Evolutionary conservation across 129 eudicot genomes (phyloP).

Genomic region (Pulicaria dysenterica): DNA sequence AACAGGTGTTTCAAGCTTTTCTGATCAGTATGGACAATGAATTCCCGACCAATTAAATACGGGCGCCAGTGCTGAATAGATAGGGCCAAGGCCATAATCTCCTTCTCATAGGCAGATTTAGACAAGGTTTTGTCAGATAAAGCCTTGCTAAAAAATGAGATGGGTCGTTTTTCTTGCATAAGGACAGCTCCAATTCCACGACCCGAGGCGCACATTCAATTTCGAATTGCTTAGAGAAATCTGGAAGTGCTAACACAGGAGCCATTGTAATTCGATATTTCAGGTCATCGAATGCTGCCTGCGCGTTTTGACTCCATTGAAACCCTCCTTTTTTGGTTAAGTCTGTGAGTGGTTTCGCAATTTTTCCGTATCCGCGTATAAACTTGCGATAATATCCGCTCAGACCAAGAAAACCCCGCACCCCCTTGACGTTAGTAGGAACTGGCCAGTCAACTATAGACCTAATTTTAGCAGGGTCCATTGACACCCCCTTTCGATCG

Average conservation of each 20-base stretch:
- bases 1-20: background rate
- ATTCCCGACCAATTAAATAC: background rate
- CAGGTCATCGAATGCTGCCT: background rate
- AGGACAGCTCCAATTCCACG: background rate
- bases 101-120: background rate
- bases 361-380: background rate
- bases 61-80: background rate
- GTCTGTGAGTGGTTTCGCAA: background rate
- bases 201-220: background rate
- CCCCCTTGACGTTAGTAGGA: background rate
- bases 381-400: background rate
- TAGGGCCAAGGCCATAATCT: background rate
- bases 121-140: background rate
- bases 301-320: background rate
- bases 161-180: background rate
- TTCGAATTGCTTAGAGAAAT: background rate
- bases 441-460: background rate
- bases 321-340: background rate
- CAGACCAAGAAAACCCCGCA: background rate
- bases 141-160: background rate
- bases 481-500: background rate
- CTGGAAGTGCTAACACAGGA: background rate
- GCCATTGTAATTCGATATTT: no score
- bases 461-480: background rate
- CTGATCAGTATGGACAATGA: background rate